Evolutionary conservation across 768 basidiomycete species (phyloP).

Genomic region (Cystoderma amianthinum): DNA sequence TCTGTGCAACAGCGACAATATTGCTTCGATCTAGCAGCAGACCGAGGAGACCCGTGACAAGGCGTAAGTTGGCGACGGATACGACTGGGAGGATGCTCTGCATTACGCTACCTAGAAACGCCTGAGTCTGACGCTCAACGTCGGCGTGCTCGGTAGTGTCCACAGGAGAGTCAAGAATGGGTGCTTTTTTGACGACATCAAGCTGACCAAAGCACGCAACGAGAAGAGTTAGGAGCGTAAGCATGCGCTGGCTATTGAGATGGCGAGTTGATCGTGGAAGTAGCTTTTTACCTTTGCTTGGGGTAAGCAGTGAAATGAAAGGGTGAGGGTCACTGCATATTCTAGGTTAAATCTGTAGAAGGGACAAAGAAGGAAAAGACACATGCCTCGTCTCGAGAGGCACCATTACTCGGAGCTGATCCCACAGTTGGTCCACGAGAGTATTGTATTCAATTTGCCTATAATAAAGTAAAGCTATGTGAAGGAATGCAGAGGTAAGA

Average conservation of each 20-base stretch:
- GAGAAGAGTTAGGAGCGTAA: conserved; percentile 84
- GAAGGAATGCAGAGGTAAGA: background rate
- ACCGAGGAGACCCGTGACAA: conserved; percentile 83
- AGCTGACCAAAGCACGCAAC: conserved; percentile 93
- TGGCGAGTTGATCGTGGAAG: conserved; percentile 85
- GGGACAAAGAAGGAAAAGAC: background rate
- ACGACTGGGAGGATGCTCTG: conserved; percentile 84
- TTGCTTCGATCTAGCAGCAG: conserved; percentile 77
- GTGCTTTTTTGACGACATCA: conserved; percentile 81
- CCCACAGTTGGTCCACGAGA: conserved; percentile 71
- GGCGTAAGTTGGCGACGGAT: conserved; percentile 68
- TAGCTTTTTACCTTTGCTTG: conserved; percentile 89
- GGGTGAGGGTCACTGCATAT: conserved; percentile 81
- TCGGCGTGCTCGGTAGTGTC: conserved; percentile 58
- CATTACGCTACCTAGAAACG: conserved; percentile 78
- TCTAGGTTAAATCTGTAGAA: background rate
- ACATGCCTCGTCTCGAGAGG: conserved; percentile 88
- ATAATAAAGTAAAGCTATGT: background rate
- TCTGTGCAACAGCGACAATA: conserved; percentile 64
- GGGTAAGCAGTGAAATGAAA: conserved; percentile 85
- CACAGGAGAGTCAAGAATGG: conserved; percentile 59
- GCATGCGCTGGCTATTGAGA: conserved; percentile 69
- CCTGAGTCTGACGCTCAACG: conserved; percentile 84
- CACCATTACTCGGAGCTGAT: conserved; percentile 76
- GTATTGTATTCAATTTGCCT: conserved; percentile 56